Evolutionary conservation across 345 rosid species (phyloP), one percentile per base, ranked within the genome.

Genomic region (Pistacia integerrima): DNA sequence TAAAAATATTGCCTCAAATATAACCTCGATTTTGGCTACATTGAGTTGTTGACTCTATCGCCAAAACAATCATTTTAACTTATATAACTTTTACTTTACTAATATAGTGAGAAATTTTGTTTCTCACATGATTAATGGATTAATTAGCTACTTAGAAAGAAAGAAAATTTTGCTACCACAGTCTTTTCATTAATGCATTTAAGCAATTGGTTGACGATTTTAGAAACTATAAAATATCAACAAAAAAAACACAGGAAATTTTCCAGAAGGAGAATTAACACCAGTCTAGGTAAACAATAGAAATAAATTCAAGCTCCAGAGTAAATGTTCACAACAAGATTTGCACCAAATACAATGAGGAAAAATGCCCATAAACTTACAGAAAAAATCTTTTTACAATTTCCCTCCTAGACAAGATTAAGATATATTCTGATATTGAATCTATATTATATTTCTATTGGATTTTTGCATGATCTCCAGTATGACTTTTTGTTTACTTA

Each of bases 101-200:
- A 73, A 73, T 46, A 73, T 30, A 49, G 69, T 30, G 8, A 51
- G 18, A 63, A 49, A 18, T n/a, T 73, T 61, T 33, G 33, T 7
- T 2, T 73, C 48, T 41, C 28, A 63, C 46, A 49, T 1, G 49
- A 62, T n/a, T 25, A 60, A 60, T 25, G 56, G 46, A 64, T 18
- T 16, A 49, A 49, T 30, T 30, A 73, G 60, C 36, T 33, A 51
- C 8, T 72, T 4, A 64, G 6, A 52, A 33, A 49, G 36, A 54
- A 54, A 64, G 14, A 7, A 38, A 54, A 12, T 33, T 38, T 36
- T n/a, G 38, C 25, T 20, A 8, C 9, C 13, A 54, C 14, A 0
- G 62, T 52, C 5, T 14, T 25, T 72, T 20, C 36, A 57, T 14
- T 44, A 25, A 49, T 2, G 13, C 41, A 72, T 38, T 60, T 25